Evolutionary conservation across 345 rosid genomes (phyloP).

Genomic region (Eucalyptus sp.): DNA sequence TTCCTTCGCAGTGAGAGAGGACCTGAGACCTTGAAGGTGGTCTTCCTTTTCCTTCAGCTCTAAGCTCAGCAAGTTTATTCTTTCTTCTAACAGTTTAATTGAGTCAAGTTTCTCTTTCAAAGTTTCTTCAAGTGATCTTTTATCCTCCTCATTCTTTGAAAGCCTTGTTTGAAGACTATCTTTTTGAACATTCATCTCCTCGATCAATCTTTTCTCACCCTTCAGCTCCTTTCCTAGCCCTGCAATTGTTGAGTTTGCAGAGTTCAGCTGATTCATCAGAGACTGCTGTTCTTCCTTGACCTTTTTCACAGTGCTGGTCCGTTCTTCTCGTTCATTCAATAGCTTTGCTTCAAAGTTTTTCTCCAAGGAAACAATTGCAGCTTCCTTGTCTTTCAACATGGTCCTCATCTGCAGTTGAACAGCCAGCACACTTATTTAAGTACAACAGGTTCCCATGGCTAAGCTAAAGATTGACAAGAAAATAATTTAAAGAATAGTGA

Average conservation of each 20-base stretch:
- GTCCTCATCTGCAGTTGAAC: constrained; percentile 40
- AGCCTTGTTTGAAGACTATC: constrained; percentile 38
- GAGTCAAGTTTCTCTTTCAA: constrained; percentile 39
- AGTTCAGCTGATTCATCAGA: constrained; percentile 39
- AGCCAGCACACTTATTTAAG: not conserved
- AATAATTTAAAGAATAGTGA: not conserved
- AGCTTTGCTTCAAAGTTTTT: constrained; percentile 49
- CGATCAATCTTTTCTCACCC: constrained; percentile 45
- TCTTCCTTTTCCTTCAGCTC: constrained; percentile 66
- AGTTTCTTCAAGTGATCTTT: constrained; percentile 42
- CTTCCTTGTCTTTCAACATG: constrained; percentile 60
- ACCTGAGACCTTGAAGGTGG: constrained; percentile 25
- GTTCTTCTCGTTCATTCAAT: constrained; percentile 52
- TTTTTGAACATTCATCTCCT: constrained; percentile 38
- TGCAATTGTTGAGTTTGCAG: constrained; percentile 47
- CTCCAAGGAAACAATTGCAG: constrained; percentile 33
- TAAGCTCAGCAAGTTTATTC: constrained; percentile 30
- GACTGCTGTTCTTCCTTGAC: constrained; percentile 52
- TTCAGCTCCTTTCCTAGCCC: constrained; percentile 65
- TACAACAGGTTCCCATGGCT: not conserved
- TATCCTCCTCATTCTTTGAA: constrained; percentile 42
- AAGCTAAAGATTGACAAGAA: not conserved
- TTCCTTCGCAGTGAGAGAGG: constrained; percentile 44
- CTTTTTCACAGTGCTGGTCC: constrained; percentile 24
- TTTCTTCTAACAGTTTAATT: constrained; percentile 43